Conservation (phyloP, 192 early-diverging fungal species). For the Podila verticillata region DNA sequence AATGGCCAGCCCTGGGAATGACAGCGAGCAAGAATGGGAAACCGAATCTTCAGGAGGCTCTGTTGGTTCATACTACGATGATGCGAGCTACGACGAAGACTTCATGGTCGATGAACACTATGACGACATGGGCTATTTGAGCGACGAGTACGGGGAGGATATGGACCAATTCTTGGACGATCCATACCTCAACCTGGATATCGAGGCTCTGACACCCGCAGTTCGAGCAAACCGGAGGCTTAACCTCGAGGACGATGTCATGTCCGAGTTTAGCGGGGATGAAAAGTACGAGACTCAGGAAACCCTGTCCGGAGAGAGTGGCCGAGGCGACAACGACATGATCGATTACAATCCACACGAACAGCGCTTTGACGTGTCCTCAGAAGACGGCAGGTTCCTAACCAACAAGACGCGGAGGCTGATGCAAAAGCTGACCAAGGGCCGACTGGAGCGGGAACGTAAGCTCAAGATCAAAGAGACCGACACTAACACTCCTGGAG, state of each 20-base stretch:
- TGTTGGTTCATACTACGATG: neutral
- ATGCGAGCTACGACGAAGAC: neutral
- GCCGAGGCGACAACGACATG: slow-evolving; percentile 35
- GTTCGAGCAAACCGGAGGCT: slow-evolving; percentile 23
- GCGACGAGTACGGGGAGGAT: neutral
- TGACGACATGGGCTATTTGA: neutral
- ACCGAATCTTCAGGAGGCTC: slow-evolving; percentile 28
- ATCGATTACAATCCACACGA: slow-evolving; percentile 4
- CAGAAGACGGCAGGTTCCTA: neutral
- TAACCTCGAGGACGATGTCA: slow-evolving; percentile 13
- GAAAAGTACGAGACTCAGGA: slow-evolving; percentile 34
- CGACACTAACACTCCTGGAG: neutral
- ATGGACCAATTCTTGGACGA: neutral
- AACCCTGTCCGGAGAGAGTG: neutral
- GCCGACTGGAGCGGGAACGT: slow-evolving; percentile 25
- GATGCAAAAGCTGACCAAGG: slow-evolving; percentile 32
- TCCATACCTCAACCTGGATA: neutral
- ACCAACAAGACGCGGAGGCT: slow-evolving; percentile 30
- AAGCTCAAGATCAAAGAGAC: slow-evolving; percentile 20
- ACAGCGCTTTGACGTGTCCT: neutral
- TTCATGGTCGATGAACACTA: neutral
- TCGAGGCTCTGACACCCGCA: slow-evolving; percentile 9
- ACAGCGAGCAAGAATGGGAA: slow-evolving; percentile 25
- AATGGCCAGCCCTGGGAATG: no score
- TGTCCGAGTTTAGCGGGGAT: slow-evolving; percentile 49